Conservation (phyloP, 2,329 filamentous ascomycete species). For the Cladophialophora carrionii region DNA sequence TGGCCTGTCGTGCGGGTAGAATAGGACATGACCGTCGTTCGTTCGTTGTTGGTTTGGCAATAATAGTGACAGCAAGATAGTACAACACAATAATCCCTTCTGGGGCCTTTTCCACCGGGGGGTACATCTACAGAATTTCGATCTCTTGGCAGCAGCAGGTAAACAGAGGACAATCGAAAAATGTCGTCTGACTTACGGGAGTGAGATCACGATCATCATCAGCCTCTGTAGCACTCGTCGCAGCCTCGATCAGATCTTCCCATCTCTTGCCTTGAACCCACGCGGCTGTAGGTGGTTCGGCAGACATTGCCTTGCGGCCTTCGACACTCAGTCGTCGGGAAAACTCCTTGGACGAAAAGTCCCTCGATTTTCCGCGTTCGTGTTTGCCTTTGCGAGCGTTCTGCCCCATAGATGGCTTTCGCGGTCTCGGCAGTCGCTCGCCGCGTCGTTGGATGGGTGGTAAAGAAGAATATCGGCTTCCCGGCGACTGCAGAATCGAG, state of each 20-base stretch:
- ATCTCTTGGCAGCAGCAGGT: constrained; percentile 41
- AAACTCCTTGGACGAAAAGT: constrained; percentile 66
- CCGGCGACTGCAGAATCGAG: constrained; percentile 76
- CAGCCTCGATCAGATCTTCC: constrained; percentile 95
- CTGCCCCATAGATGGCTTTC: constrained; percentile 86
- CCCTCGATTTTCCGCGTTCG: constrained; percentile 66
- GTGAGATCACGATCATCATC: constrained; percentile 85
- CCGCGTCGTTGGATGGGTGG: constrained; percentile 74
- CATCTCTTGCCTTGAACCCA: constrained; percentile 80
- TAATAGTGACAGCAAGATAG: constrained; percentile 38
- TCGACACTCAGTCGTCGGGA: constrained; percentile 73
- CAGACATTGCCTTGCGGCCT: constrained; percentile 81
- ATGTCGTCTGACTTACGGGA: constrained; percentile 64
- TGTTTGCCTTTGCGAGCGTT: constrained; percentile 75
- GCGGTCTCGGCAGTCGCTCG: constrained; percentile 70
- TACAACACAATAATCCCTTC: constrained; percentile 32
- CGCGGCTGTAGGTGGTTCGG: constrained; percentile 76
- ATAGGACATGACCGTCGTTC: constrained; percentile 32
- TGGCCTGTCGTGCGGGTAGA: constrained; percentile 28
- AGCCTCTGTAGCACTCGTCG: constrained; percentile 80
- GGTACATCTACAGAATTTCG: constrained; percentile 39
- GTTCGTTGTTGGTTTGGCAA: constrained; percentile 31
- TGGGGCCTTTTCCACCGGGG: constrained; percentile 30
- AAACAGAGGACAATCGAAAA: constrained; percentile 42
- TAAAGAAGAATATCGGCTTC: constrained; percentile 83